These are phyloP conservation scores for Phytopythium kandeliae DNA, from an alignment of 352 stramenopile species.

Conservation along the genomic window DNA sequence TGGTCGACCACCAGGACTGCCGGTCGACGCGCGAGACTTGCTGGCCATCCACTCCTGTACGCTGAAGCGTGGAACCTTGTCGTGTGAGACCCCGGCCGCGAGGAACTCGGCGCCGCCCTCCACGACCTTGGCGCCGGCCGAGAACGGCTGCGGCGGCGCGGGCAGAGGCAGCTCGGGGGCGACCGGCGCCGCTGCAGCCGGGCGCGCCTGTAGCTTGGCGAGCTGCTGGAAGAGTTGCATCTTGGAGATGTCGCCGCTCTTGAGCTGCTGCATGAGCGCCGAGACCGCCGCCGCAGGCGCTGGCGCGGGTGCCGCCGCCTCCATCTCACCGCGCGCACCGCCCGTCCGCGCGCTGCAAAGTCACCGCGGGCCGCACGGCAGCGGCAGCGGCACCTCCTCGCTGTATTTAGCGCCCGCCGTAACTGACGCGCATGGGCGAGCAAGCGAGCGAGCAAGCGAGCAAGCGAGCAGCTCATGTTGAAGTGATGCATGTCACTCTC, in stretches of 20 bases:
- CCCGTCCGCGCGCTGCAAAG: no score
- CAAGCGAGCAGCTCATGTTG: no score
- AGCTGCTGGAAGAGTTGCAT: slow-evolving; percentile 84
- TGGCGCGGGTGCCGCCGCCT: slow-evolving; percentile 16
- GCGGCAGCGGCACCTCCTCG: no score
- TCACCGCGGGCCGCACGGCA: no score
- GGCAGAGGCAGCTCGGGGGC: neutral
- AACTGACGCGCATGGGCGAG: no score
- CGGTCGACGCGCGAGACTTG: slow-evolving; percentile 32
- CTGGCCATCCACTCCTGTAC: slow-evolving; percentile 75
- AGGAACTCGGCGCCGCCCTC: slow-evolving; percentile 46
- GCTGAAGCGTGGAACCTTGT: slow-evolving; percentile 53
- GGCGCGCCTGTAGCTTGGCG: slow-evolving; percentile 44
- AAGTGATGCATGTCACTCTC: slow-evolving; percentile 2
- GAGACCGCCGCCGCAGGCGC: slow-evolving; percentile 42
- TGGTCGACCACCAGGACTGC: slow-evolving; percentile 17
- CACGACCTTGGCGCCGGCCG: slow-evolving; percentile 14
- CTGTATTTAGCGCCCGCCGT: neutral
- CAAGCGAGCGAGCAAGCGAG: no score
- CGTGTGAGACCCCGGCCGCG: slow-evolving; percentile 56
- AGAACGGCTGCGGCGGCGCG: neutral
- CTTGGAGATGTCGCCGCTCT: slow-evolving; percentile 80
- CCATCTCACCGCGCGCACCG: no score
- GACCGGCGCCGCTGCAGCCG: no score
- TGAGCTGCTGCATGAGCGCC: slow-evolving; percentile 77